Evolutionary conservation across 805 yeast genomes (phyloP), one percentile per base, ranked within the genome.

Genomic region (Metschnikowia lochheadii): DNA sequence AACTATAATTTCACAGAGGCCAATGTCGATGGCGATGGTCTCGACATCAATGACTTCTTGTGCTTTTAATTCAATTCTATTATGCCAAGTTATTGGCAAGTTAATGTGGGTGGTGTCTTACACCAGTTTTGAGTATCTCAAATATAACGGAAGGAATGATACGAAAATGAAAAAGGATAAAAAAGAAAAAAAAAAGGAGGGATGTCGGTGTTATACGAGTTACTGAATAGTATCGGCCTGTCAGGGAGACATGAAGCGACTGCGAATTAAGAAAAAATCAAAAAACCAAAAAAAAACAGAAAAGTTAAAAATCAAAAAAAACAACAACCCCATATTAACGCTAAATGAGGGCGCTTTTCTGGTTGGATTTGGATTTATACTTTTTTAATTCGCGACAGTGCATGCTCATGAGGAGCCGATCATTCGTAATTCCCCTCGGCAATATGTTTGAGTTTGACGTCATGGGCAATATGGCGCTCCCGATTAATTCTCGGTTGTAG

Each of bases 41-140:
- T 65, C 44, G 62, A 67, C 46, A 59, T 67, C 35, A 69, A 66
- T 35, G 70, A 67, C 51, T 67, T 63, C 51, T 66, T 67, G 57
- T 62, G 67, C 41, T 58, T 65, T 50, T 65, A 58, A 54, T 58
- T 58, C 50, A 49, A 42, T 47, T 56, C 54, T 53, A 21, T 26
- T 17, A 29, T 46, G 50, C 45, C 37, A 49, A 48, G 45, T 45
- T 43, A 44, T 47, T 48, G 55, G 53, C 44, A 49, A 32, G 50
- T 51, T 50, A 44, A 41, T 33, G 41, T 39, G 52, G 52, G 51
- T 53, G 46, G 33, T 48, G 44, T 43, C 23, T 37, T 37, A 38
- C 47, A 44, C 44, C 39, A 44, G 33, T 44, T 35, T 36, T 40
- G 56, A 53, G 52, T 46, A 44, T 45, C 44, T 44, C 23, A 11